phyloP scores from a whole-genome alignment of 73 alveolate genomes.

The Uronychia setigera region DNA sequence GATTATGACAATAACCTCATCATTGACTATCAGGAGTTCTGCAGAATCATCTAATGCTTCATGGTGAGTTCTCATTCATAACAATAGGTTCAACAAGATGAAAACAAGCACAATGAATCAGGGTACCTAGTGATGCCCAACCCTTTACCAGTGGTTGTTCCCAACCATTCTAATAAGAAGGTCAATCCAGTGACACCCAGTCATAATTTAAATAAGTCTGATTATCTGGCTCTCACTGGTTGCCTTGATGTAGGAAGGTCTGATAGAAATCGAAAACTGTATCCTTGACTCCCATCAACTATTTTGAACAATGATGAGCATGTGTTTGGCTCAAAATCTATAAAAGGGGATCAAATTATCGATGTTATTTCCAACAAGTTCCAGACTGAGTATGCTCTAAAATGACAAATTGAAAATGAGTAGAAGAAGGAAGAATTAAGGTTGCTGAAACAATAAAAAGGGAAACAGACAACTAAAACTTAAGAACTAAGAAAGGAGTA shows the following conservation, averaged over 20 bases:
- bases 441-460: background rate
- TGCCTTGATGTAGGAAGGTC: background rate
- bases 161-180: too few species aligned
- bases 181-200: background rate
- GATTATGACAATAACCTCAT: background rate
- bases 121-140: background rate
- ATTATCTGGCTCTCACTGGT: background rate
- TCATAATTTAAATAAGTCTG: background rate
- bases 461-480: background rate
- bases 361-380: background rate
- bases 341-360: background rate
- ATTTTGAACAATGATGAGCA: background rate
- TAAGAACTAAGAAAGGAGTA: background rate
- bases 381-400: background rate
- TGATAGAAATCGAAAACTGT: background rate
- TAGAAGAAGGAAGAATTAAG: background rate
- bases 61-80: background rate
- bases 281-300: background rate
- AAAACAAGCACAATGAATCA: background rate
- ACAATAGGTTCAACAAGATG: background rate
- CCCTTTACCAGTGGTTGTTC: background rate
- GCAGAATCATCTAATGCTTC: background rate
- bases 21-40: background rate
- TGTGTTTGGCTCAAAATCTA: background rate
- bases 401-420: background rate